Conservation (phyloP, 345 rosid species). For the Camelina hispida region DNA sequence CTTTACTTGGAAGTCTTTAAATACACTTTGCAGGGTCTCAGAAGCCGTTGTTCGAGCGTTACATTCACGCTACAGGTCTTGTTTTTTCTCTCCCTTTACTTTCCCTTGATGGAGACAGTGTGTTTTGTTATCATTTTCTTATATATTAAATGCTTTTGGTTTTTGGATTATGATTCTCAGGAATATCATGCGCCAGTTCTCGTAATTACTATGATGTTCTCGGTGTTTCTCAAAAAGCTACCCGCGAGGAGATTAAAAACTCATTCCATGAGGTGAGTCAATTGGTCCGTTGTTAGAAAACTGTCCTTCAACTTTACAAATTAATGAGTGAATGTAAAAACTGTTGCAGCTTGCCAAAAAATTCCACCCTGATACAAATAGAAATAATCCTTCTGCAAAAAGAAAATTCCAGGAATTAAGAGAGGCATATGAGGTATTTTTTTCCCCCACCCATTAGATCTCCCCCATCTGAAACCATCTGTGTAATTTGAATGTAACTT, state of each 20-base stretch:
- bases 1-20: constrained; percentile 38
- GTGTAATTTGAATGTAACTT: constrained; percentile 10
- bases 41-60: constrained; percentile 47
- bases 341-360: constrained; percentile 83
- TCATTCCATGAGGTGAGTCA: constrained; percentile 70
- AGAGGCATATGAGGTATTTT: constrained; percentile 81
- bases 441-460: constrained; percentile 4
- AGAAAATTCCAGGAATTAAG: constrained; percentile 85
- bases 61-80: constrained; percentile 73
- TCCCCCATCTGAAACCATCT: not conserved
- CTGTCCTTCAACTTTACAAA: not conserved
- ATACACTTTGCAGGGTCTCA: constrained; percentile 43
- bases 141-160: not conserved
- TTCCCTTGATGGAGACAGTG: constrained; percentile 7
- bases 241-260: constrained; percentile 80
- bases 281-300: not conserved
- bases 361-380: constrained; percentile 92
- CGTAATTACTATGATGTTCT: constrained; percentile 73
- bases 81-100: not conserved
- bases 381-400: constrained; percentile 83
- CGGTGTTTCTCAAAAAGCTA: constrained; percentile 73
- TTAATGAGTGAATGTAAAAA: constrained; percentile 29
- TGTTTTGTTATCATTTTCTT: not conserved
- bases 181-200: constrained; percentile 50
- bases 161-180: constrained; percentile 42